Conservation (phyloP, 192 early-diverging fungal genomes). For the Umbelopsis ramanniana region DNA sequence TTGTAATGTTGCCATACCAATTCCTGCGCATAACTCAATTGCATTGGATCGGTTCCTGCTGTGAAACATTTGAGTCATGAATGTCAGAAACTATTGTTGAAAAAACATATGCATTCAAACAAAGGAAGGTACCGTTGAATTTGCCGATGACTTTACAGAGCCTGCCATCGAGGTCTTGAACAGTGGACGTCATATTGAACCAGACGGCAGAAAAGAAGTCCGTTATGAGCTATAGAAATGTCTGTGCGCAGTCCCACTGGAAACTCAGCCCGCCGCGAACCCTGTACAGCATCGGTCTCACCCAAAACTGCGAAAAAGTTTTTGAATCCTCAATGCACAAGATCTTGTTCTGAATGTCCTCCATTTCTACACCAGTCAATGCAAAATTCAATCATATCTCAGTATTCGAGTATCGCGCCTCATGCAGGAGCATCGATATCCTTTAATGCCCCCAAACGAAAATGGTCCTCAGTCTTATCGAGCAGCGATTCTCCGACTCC, state of each 20-base stretch:
- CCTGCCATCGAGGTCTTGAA: background rate
- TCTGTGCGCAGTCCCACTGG: constrained; percentile 1
- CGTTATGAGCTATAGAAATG: background rate
- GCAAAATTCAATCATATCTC: constrained; percentile 6
- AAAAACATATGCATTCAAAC: background rate
- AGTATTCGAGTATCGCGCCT: background rate
- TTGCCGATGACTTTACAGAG: background rate
- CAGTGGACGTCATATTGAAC: background rate
- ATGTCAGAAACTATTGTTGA: too few relatives aligned
- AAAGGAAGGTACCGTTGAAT: background rate
- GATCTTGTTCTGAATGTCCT: constrained; percentile 22
- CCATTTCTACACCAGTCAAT: background rate
- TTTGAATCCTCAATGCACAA: background rate
- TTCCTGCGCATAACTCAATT: constrained; percentile 2
- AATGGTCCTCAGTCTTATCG: background rate
- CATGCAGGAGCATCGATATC: background rate
- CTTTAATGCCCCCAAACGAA: background rate
- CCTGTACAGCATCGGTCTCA: constrained; percentile 7
- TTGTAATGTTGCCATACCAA: background rate
- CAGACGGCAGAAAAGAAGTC: background rate
- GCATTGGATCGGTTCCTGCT: background rate
- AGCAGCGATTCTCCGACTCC: constrained; percentile 3
- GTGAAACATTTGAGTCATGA: background rate
- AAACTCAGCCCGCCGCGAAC: constrained; percentile 16
- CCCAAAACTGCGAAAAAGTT: background rate